phyloP scores from a whole-genome alignment of 2,329 filamentous ascomycete species.

The Camptophora hylomeconis region DNA sequence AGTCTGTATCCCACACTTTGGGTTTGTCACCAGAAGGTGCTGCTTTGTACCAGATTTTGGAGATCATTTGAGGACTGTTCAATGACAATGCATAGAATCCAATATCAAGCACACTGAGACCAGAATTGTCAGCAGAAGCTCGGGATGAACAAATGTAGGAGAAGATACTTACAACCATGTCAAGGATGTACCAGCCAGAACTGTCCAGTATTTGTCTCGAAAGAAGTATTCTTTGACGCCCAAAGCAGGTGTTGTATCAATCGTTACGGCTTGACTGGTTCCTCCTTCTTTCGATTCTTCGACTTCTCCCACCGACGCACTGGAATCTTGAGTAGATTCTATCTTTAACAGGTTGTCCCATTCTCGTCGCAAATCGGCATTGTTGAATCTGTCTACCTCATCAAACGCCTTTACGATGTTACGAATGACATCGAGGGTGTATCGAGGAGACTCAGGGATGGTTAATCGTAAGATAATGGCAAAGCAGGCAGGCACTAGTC shows the following conservation, averaged over 20 bases:
- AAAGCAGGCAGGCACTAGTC: slow-evolving; percentile 1
- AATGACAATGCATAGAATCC: background rate
- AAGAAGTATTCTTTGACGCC: slow-evolving; percentile 1
- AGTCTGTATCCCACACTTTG: background rate
- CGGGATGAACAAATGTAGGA: too few relatives aligned
- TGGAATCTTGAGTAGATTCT: background rate
- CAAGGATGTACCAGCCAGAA: background rate
- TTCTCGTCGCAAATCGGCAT: background rate
- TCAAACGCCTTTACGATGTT: slow-evolving; percentile 1
- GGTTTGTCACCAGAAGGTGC: background rate
- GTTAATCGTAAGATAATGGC: slow-evolving; percentile 1
- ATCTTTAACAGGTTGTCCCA: background rate
- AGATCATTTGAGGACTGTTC: background rate
- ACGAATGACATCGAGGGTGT: slow-evolving; percentile 1
- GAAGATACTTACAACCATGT: too few relatives aligned
- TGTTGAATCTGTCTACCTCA: slow-evolving; percentile 2
- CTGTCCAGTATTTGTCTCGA: slow-evolving; percentile 1
- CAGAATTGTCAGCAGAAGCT: too few relatives aligned
- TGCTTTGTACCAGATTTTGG: background rate
- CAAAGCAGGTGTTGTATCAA: too few relatives aligned
- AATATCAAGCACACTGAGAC: slow-evolving; percentile 1
- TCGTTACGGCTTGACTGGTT: too few relatives aligned
- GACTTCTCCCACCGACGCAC: background rate
- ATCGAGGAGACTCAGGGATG: slow-evolving; percentile 3
- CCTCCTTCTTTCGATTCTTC: background rate